A percentile compares a stretch with the other conserved stretches of the same genome.
These are phyloP conservation scores for Amanita pallidorosea DNA, from an alignment of 768 basidiomycete species.

Conservation along the genomic window DNA sequence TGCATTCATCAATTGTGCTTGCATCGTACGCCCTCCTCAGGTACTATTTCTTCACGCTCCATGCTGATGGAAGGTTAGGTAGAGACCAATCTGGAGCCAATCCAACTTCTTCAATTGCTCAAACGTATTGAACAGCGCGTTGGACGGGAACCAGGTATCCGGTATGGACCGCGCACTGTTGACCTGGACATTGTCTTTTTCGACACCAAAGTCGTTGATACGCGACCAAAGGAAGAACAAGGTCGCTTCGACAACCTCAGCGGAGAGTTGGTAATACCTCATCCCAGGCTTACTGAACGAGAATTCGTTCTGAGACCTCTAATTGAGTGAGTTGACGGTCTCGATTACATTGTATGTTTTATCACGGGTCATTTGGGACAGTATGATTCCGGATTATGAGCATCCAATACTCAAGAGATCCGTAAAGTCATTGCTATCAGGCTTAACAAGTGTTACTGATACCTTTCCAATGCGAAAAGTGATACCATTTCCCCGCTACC, in stretches of 20 bases:
- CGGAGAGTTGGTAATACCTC: constrained; percentile 75
- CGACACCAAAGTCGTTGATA: constrained; percentile 49
- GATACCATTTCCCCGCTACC: constrained; percentile 60
- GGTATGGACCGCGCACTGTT: constrained; percentile 82
- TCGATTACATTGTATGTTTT: not conserved
- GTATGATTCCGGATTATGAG: constrained; percentile 67
- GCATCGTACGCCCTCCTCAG: constrained; percentile 52
- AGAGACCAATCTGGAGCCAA: constrained; percentile 58
- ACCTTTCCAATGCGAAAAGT: constrained; percentile 55
- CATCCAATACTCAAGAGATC: constrained; percentile 51
- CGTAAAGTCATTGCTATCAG: constrained; percentile 33
- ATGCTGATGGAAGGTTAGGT: constrained; percentile 34
- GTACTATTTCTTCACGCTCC: too few relatives aligned
- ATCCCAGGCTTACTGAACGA: constrained; percentile 69
- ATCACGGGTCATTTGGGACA: constrained; percentile 17
- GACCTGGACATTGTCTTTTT: constrained; percentile 86
- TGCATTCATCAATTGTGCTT: constrained; percentile 83
- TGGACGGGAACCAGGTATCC: constrained; percentile 68
- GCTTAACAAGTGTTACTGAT: constrained; percentile 21
- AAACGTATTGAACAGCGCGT: constrained; percentile 67
- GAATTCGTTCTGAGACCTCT: constrained; percentile 90
- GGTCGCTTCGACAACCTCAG: constrained; percentile 41
- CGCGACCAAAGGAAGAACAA: constrained; percentile 27
- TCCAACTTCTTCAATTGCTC: constrained; percentile 44
- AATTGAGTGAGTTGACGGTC: constrained; percentile 56